phyloP scores from a whole-genome alignment of 805 yeast genomes.

The Candida adriatica region DNA sequence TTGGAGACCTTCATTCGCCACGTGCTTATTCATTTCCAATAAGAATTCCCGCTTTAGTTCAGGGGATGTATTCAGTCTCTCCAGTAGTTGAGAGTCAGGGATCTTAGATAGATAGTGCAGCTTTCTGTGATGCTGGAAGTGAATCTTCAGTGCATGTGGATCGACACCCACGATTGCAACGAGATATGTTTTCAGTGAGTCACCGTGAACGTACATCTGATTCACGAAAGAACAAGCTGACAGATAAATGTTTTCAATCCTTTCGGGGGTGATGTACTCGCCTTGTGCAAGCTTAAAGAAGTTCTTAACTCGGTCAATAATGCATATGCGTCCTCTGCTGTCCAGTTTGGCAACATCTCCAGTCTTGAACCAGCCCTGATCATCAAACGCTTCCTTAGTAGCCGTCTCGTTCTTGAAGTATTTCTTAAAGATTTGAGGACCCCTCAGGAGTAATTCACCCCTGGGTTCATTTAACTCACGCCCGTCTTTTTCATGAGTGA shows the following conservation, averaged over 20 bases:
- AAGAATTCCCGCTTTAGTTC: conserved; percentile 27
- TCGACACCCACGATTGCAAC: conserved; percentile 54
- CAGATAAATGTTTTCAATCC: conserved; percentile 50
- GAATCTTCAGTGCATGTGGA: conserved; percentile 24
- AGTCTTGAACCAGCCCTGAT: conserved; percentile 50
- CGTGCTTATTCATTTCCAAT: conserved; percentile 32
- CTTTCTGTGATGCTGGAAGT: conserved; percentile 8
- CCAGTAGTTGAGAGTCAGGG: conserved; percentile 8
- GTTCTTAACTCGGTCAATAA: conserved; percentile 60
- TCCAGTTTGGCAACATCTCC: conserved; percentile 46
- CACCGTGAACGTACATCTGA: conserved; percentile 60
- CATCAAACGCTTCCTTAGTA: conserved; percentile 36
- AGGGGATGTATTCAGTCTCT: conserved; percentile 11
- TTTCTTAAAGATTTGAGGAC: conserved; percentile 46
- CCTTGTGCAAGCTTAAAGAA: conserved; percentile 55
- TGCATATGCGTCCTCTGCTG: conserved; percentile 30
- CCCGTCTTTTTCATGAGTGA: conserved; percentile 24
- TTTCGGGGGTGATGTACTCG: conserved; percentile 60
- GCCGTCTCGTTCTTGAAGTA: conserved; percentile 45
- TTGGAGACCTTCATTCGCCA: conserved; percentile 31
- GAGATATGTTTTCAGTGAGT: conserved; percentile 43
- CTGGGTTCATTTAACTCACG: conserved; percentile 15
- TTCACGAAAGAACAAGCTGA: conserved; percentile 43
- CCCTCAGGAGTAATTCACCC: conserved; percentile 55
- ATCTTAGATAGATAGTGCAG: conserved; percentile 5